These are phyloP conservation scores for Cinchona pubescens DNA, from an alignment of 257 asterid genomes.

Conservation along the genomic window DNA sequence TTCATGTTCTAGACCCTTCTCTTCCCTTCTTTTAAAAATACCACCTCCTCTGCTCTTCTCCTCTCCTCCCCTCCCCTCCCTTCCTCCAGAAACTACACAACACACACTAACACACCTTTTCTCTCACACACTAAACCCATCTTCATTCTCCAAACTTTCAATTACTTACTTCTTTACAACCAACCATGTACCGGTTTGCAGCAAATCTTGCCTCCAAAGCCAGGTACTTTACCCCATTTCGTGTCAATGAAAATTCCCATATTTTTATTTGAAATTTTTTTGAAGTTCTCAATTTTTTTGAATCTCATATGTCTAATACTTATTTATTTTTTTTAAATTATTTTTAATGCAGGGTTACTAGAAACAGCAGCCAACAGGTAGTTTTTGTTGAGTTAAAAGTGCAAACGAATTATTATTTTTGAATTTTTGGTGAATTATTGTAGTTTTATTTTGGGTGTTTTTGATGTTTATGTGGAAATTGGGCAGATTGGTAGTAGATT, in stretches of 20 bases:
- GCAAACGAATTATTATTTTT: neutral
- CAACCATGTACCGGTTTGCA: conserved; percentile 70
- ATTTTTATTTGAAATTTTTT: neutral
- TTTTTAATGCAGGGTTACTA: conserved; percentile 36
- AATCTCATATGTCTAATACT: neutral
- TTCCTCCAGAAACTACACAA: neutral
- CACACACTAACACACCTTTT: neutral
- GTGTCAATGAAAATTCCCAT: neutral
- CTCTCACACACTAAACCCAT: conserved; percentile 4
- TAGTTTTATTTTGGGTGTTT: neutral
- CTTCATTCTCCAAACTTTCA: neutral
- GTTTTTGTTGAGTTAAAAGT: neutral
- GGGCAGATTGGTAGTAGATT: conserved; percentile 42
- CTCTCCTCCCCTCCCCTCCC: neutral
- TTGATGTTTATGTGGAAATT: neutral
- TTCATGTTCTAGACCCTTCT: conserved; percentile 76
- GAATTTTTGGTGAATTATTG: neutral
- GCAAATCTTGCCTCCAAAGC: conserved; percentile 81
- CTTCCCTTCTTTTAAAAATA: conserved; percentile 21
- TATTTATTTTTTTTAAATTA: conserved; percentile 1
- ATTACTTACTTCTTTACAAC: neutral
- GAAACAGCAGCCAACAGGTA: conserved; percentile 37
- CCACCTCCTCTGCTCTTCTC: neutral
- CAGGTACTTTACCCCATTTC: conserved; percentile 30
- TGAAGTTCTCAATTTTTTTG: neutral